Evolutionary conservation across 371 early-diverging fungal species (phyloP), one percentile per base, ranked within the genome.

Genomic region (Mortierella sp.): DNA sequence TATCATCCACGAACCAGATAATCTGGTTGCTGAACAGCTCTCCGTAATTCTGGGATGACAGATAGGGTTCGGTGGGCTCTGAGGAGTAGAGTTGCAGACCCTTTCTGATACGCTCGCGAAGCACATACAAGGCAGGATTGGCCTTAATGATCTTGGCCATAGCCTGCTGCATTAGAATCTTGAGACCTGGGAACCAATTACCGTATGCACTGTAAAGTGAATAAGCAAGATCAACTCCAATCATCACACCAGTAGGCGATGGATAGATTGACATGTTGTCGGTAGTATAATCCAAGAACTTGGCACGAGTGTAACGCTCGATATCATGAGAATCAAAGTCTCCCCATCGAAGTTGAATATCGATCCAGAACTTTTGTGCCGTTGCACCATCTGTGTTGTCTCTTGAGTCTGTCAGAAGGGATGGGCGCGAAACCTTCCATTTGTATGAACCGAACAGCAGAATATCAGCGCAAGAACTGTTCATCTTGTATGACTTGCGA

Each of bases 1-100:
- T 98, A 83, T 99, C 99, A 84, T 99, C 99, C 33, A 99, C 95
- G 82, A 99, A 99, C 99, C 99, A 99, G 76, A 97, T 97, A 72
- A 96, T 98, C 86, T 98, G 97, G 85, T 97, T 97, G 69, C 94
- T 94, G 88, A 99, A 99, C 73, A 99, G 85, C 84, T 99, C 99
- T 45, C 96, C 96, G 80, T 98, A 98, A 88, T 98, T 98, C 67
- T 95, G 93, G 41, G 96, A 94, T 63, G 95, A 96, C 73, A 99
- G 87, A 85, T 98, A 98, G 52, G 98, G 98, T 83, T 99, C 99
- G n/a, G 97, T 97, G 13, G 99, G 98, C 85, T 98, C 98, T 15
- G 98, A 97, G 33, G 97, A 96, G 87, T 99, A 99, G 69, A 99
- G 89, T 83, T 99, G 98, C 70, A 99, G 89, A 58, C 97, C 98